These are phyloP conservation scores for Lentinula sp. DNA, from an alignment of 768 basidiomycete genomes.

Conservation along the genomic window DNA sequence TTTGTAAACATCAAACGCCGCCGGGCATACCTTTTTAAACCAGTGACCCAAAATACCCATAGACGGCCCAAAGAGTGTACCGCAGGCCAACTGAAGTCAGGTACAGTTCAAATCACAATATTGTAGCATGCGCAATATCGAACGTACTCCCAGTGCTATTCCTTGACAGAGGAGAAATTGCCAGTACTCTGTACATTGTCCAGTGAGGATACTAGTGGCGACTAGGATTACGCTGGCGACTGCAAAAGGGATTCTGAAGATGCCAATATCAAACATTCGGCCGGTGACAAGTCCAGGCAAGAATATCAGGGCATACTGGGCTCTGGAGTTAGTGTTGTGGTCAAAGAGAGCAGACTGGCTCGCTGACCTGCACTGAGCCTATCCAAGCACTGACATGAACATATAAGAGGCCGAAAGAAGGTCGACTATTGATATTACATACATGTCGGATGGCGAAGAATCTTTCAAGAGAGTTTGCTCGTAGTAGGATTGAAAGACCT, in stretches of 20 bases:
- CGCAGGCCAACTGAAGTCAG: conserved; percentile 34
- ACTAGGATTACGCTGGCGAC: conserved; percentile 46
- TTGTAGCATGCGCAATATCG: not conserved
- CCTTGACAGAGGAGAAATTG: conserved; percentile 76
- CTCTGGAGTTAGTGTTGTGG: not conserved
- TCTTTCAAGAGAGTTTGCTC: not conserved
- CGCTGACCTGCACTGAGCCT: conserved; percentile 41
- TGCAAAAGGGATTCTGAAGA: conserved; percentile 36
- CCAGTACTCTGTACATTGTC: conserved; percentile 71
- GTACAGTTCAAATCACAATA: conserved; percentile 5
- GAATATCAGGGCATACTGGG: conserved; percentile 37
- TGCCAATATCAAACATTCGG: conserved; percentile 50
- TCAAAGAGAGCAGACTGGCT: not conserved
- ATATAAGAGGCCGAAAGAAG: not conserved
- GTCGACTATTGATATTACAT: not conserved
- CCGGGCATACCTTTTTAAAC: conserved; percentile 43
- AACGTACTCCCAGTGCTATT: conserved; percentile 52
- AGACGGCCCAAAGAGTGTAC: conserved; percentile 58
- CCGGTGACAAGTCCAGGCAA: conserved; percentile 40
- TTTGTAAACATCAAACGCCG: not conserved
- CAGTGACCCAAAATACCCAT: conserved; percentile 62
- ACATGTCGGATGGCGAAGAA: conserved; percentile 3
- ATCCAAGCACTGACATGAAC: conserved; percentile 41
- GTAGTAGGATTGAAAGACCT: conserved; percentile 22
- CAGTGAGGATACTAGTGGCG: conserved; percentile 51